Percentiles rank a stretch among this genome's conserved stretches.
Evolutionary conservation across 1,284 basidiomycete species (phyloP).

Genomic region (Stygiomarasmius scandens): DNA sequence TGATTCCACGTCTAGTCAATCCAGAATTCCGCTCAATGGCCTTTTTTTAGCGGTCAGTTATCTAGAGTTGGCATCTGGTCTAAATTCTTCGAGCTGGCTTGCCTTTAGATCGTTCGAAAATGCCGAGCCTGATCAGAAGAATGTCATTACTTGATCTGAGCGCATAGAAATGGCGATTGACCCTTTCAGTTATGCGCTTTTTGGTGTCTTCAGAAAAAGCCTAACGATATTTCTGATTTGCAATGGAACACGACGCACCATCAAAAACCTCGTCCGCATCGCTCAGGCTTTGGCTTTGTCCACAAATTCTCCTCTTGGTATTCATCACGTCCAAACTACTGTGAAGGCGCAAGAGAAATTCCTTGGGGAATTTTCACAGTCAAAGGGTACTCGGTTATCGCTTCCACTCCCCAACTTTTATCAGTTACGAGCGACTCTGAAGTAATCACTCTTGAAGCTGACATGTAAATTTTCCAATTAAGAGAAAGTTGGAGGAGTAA

Average conservation of each 20-base stretch:
- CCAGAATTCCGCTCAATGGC: not conserved
- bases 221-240: not conserved
- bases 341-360: slow-evolving; percentile 13
- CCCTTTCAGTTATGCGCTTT: slow-evolving; percentile 16
- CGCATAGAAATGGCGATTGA: slow-evolving; percentile 6
- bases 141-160: not conserved
- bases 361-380: not conserved
- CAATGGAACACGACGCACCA: slow-evolving; percentile 14
- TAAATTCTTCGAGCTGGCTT: slow-evolving; percentile 23
- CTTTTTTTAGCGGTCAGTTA: slow-evolving; percentile 24
- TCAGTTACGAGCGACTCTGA: too few relatives aligned
- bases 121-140: slow-evolving; percentile 15
- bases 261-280: slow-evolving; percentile 23
- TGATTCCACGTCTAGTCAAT: not conserved
- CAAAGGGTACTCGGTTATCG: too few relatives aligned
- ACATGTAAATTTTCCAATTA: too few relatives aligned
- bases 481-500: too few relatives aligned
- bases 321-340: slow-evolving; percentile 20
- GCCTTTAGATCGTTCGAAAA: not conserved
- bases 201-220: slow-evolving; percentile 10
- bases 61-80: slow-evolving; percentile 32
- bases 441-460: too few relatives aligned
- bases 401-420: too few relatives aligned
- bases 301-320: slow-evolving; percentile 4
- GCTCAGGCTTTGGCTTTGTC: slow-evolving; percentile 21